phyloP scores from a whole-genome alignment of 2,329 filamentous ascomycete species.

The Verticillium alfalfae region DNA sequence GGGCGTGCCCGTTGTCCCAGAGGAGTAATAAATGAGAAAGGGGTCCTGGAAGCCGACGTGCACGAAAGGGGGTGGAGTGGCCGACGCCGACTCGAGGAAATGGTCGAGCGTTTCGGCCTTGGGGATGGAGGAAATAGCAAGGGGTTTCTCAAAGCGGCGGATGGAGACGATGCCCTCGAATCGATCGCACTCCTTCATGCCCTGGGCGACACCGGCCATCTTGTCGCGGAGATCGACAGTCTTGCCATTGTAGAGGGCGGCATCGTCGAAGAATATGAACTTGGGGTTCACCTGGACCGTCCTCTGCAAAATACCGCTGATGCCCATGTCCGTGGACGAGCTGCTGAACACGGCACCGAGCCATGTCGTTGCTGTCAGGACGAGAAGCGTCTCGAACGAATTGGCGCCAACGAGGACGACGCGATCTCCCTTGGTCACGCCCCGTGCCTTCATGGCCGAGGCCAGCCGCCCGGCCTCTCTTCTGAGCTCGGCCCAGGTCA shows the following conservation, averaged over 20 bases:
- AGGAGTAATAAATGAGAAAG: slow-evolving; percentile 72
- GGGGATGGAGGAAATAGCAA: slow-evolving; percentile 52
- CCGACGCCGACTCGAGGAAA: slow-evolving; percentile 32
- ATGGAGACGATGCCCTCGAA: slow-evolving; percentile 63
- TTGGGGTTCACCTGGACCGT: slow-evolving; percentile 69
- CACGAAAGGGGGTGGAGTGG: slow-evolving; percentile 42
- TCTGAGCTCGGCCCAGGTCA: slow-evolving; percentile 66
- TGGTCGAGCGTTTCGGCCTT: slow-evolving; percentile 34
- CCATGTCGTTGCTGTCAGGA: slow-evolving; percentile 65
- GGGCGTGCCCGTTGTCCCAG: slow-evolving; percentile 75
- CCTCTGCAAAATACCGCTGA: slow-evolving; percentile 69
- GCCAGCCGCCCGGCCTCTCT: slow-evolving; percentile 51
- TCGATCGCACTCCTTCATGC: slow-evolving; percentile 52
- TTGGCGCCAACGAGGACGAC: slow-evolving; percentile 73
- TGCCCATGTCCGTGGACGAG: slow-evolving; percentile 78
- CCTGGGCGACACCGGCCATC: slow-evolving; percentile 62
- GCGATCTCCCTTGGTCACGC: slow-evolving; percentile 66
- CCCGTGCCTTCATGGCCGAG: slow-evolving; percentile 60
- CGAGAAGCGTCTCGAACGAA: slow-evolving; percentile 65
- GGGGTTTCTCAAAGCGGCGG: slow-evolving; percentile 56
- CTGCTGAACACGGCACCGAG: slow-evolving; percentile 72
- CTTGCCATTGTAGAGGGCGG: slow-evolving; percentile 74
- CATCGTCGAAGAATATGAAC: slow-evolving; percentile 81
- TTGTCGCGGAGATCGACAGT: slow-evolving; percentile 65
- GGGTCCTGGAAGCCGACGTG: slow-evolving; percentile 67